Conservation (phyloP, 768 basidiomycete species). For the Mycena rebaudengoi region DNA sequence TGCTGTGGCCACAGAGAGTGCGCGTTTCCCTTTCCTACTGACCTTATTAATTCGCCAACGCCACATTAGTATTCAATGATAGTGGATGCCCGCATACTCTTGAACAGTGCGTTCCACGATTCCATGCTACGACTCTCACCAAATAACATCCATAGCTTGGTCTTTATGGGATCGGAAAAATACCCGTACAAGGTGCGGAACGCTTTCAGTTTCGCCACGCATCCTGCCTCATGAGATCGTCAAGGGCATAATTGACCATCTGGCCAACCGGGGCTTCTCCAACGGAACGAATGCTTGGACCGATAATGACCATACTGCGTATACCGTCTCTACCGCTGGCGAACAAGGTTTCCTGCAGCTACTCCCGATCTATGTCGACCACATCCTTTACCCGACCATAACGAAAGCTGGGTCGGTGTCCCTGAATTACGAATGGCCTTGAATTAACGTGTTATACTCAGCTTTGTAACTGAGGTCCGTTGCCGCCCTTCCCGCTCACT, state of each 20-base stretch:
- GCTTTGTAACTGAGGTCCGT: constrained; percentile 67
- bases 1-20: constrained; percentile 90
- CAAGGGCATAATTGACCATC: constrained; percentile 91
- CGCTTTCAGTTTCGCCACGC: too few species aligned
- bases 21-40: constrained; percentile 4
- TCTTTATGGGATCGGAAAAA: constrained; percentile 78
- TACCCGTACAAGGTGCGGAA: constrained; percentile 99
- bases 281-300: constrained; percentile 98
- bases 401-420: constrained; percentile 80
- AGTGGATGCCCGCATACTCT: constrained; percentile 95
- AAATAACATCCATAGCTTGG: constrained; percentile 21
- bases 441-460: constrained; percentile 30
- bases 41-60: not conserved
- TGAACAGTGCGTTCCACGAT: constrained; percentile 88
- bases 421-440: not conserved
- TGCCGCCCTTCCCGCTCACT: constrained; percentile 4
- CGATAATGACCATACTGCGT: constrained; percentile 93
- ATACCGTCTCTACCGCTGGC: constrained; percentile 96
- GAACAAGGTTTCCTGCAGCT: constrained; percentile 90
- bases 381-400: constrained; percentile 95
- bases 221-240: too few species aligned
- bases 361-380: constrained; percentile 91
- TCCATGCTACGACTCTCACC: not conserved
- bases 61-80: constrained; percentile 83
- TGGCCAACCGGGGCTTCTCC: constrained; percentile 94